These are phyloP conservation scores for Aechmea fasciata DNA, from an alignment of 176 grass and related monocot species.

Conservation along the genomic window DNA sequence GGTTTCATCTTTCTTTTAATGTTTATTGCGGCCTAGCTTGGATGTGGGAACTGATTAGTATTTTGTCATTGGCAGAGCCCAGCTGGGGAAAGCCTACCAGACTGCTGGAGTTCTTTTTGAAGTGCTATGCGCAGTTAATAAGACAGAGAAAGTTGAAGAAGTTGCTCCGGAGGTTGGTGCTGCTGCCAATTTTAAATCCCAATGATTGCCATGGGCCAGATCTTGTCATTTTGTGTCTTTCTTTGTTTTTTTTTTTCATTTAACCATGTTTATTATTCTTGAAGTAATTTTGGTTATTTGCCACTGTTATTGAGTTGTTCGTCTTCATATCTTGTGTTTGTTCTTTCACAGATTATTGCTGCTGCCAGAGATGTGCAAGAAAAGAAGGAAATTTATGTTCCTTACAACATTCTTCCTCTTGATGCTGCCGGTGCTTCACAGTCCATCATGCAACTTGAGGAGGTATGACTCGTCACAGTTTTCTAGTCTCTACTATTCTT, in stretches of 20 bases:
- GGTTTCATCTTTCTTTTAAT: not conserved
- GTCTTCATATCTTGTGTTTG: conserved; percentile 17
- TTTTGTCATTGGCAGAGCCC: conserved; percentile 28
- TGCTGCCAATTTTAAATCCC: not conserved
- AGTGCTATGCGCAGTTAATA: conserved; percentile 85
- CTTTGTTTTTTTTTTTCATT: not conserved
- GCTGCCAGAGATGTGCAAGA: conserved; percentile 73
- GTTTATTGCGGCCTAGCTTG: not conserved
- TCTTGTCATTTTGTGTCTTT: not conserved
- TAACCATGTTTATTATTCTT: not conserved
- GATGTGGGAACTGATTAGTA: not conserved
- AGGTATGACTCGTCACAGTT: conserved; percentile 29
- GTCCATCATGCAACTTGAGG: conserved; percentile 90
- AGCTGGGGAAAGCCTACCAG: conserved; percentile 92
- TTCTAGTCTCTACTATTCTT: not conserved
- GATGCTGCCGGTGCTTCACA: conserved; percentile 84
- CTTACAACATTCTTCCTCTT: conserved; percentile 74
- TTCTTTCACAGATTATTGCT: conserved; percentile 52
- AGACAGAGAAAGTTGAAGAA: conserved; percentile 94
- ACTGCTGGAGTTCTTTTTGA: conserved; percentile 84
- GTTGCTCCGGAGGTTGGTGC: conserved; percentile 66
- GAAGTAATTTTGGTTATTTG: not conserved
- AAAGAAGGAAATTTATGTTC: conserved; percentile 74
- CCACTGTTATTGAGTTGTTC: not conserved
- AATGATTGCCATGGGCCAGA: not conserved